Conservation (phyloP, 2,329 filamentous ascomycete species). For the Dothistroma pini region DNA sequence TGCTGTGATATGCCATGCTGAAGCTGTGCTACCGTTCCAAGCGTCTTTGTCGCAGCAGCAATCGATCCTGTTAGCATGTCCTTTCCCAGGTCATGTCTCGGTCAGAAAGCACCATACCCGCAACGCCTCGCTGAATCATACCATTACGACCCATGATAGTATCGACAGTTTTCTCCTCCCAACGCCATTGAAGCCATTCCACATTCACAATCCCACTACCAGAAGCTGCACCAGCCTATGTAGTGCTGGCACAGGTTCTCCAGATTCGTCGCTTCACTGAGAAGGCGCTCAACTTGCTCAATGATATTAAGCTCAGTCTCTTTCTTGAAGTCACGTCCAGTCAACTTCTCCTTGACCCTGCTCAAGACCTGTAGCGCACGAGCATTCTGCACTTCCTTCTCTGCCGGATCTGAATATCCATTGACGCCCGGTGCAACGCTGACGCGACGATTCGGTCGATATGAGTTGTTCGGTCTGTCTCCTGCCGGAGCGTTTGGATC, state of each 20-base stretch:
- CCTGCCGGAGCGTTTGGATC: constrained; percentile 22
- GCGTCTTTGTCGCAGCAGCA: neutral
- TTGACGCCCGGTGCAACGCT: constrained; percentile 33
- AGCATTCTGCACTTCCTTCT: constrained; percentile 82
- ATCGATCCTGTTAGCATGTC: neutral
- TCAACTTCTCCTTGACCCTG: constrained; percentile 92
- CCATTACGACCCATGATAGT: neutral
- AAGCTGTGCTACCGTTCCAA: neutral
- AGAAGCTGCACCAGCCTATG: constrained; percentile 98
- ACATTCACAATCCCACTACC: constrained; percentile 53
- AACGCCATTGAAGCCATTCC: neutral
- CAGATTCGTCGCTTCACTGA: constrained; percentile 91
- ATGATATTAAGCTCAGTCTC: constrained; percentile 79
- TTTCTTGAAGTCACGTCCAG: constrained; percentile 85
- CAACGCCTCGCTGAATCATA: neutral
- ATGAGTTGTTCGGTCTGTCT: constrained; percentile 29
- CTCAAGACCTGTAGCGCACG: constrained; percentile 86
- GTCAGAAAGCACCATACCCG: neutral
- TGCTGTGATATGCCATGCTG: neutral
- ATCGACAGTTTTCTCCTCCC: neutral
- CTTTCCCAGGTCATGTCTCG: neutral
- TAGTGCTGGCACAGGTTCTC: constrained; percentile 99
- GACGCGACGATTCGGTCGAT: constrained; percentile 29
- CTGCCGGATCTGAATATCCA: constrained; percentile 34
- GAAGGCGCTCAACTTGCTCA: constrained; percentile 88